These are phyloP conservation scores for Dothistroma septosporum DNA, from an alignment of 2,329 filamentous ascomycete genomes.

Conservation along the genomic window DNA sequence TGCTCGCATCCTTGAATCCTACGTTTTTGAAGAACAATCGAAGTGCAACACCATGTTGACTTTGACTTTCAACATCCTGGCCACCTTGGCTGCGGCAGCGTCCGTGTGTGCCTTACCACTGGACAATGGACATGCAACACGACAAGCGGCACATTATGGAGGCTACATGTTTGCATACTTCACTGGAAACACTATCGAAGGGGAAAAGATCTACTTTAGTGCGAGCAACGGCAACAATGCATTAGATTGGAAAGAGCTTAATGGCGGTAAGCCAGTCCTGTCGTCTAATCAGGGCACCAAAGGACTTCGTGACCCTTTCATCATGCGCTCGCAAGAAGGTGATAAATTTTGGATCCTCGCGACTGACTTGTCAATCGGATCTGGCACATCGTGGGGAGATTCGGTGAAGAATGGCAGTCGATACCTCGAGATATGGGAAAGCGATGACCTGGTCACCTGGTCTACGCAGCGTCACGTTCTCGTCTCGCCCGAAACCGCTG, in stretches of 20 bases:
- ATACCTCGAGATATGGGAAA: slow-evolving; percentile 54
- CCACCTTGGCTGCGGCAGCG: neutral
- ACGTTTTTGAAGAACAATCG: neutral
- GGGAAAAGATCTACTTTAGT: slow-evolving; percentile 53
- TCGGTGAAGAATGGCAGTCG: slow-evolving; percentile 47
- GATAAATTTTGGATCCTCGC: slow-evolving; percentile 52
- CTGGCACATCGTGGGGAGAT: slow-evolving; percentile 51
- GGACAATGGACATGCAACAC: neutral
- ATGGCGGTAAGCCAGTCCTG: slow-evolving; percentile 46
- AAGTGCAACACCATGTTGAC: neutral
- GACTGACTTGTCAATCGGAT: slow-evolving; percentile 53
- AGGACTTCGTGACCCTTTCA: slow-evolving; percentile 52
- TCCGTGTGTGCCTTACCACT: neutral
- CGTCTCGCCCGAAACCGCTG: slow-evolving; percentile 48
- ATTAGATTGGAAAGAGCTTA: slow-evolving; percentile 49
- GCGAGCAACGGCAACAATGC: slow-evolving; percentile 53
- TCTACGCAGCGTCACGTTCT: slow-evolving; percentile 49
- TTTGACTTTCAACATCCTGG: neutral
- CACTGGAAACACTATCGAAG: slow-evolving; percentile 42
- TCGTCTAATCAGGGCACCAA: slow-evolving; percentile 47
- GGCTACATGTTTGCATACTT: slow-evolving; percentile 54
- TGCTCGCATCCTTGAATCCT: neutral
- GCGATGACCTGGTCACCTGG: slow-evolving; percentile 50
- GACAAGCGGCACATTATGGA: slow-evolving; percentile 13
- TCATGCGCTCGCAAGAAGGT: slow-evolving; percentile 50